phyloP scores from a whole-genome alignment of 2,329 filamentous ascomycete genomes.

The Fusarium buxicola region DNA sequence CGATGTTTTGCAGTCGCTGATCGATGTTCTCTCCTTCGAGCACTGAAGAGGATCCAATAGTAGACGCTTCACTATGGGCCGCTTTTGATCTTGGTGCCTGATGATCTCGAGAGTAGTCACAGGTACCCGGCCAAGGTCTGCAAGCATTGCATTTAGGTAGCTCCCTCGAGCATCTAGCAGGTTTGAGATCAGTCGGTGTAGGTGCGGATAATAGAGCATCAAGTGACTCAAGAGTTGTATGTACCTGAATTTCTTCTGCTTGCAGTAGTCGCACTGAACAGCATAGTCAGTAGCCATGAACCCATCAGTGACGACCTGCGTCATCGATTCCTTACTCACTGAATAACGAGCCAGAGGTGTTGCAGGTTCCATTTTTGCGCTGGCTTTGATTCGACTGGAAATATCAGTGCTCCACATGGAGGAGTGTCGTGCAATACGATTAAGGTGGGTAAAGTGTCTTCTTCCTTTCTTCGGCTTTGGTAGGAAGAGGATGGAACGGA shows the following conservation, averaged over 20 bases:
- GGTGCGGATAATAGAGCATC: background rate
- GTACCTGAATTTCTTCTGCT: conserved; percentile 14
- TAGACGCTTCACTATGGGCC: background rate
- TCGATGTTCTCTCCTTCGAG: background rate
- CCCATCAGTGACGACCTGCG: too few relatives aligned
- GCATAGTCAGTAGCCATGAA: background rate
- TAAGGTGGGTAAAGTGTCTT: background rate
- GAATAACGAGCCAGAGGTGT: conserved; percentile 6
- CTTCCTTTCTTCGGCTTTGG: background rate
- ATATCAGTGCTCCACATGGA: background rate
- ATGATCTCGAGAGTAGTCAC: conserved; percentile 9
- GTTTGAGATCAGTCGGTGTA: background rate
- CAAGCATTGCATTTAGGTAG: conserved; percentile 13
- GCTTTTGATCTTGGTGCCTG: background rate
- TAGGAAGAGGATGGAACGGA: background rate
- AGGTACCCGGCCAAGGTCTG: conserved; percentile 8
- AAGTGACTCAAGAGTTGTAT: too few relatives aligned
- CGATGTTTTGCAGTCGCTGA: background rate
- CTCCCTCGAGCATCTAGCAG: conserved; percentile 6
- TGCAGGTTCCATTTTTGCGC: background rate
- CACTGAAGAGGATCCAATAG: fast-evolving
- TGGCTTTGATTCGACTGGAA: background rate
- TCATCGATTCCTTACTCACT: background rate
- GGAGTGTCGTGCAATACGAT: background rate
- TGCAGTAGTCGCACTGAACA: conserved; percentile 12